Base-by-base conservation (phyloP, 1,284 basidiomycete species). In the Takashimella tepidaria region DNA sequence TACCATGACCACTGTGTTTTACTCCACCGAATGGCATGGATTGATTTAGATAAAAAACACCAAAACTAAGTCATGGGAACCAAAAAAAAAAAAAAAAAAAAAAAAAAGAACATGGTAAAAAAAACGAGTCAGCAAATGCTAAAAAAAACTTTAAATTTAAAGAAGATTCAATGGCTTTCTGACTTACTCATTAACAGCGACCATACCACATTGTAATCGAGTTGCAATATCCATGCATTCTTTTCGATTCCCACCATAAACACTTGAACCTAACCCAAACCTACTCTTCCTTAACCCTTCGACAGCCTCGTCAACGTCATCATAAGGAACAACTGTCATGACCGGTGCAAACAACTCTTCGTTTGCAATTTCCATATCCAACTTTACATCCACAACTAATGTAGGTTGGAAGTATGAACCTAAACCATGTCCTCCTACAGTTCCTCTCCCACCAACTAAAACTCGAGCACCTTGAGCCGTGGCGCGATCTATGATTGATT, bases 251-350 rank as follows among this genome's bases (percentile, higher is more conserved):
- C 84, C 84, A 8, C 93, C 93, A 69, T 93, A 98, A n/a, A 98
- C 89, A 54, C 89, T 89, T 1, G 91, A 90, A 44, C 93, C 95
- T n/a, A 98, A 83, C 16, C 89, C 95, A 72, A 89, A 98, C 27
- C 83, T 80, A 1, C 89, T 91, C 13, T 81, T 80, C 67, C 97
- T 97, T 0, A 95, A 89, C 59, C 93, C 85, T 47, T 80, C 80
- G 55, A 97, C 81, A 0, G 89, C 92, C 62, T 93, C 85, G 1
- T 92, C 85, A 37, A 91, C 76, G 5, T 80, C 82, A 22, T 88
- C 83, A 66, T 92, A 95, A 47, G 83, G 82, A 72, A 95, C 86
- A 41, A 96, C 79, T 19, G 88, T 76, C 61, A 89, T 90, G 61
- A 97, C 80, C 1, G 92, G 92, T 0, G 90, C 92, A 67, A 96